A percentile compares a stretch with the other conserved stretches of the same genome.
Conservation (phyloP, 2,329 filamentous ascomycete genomes). For the Fusarium torulosum region DNA sequence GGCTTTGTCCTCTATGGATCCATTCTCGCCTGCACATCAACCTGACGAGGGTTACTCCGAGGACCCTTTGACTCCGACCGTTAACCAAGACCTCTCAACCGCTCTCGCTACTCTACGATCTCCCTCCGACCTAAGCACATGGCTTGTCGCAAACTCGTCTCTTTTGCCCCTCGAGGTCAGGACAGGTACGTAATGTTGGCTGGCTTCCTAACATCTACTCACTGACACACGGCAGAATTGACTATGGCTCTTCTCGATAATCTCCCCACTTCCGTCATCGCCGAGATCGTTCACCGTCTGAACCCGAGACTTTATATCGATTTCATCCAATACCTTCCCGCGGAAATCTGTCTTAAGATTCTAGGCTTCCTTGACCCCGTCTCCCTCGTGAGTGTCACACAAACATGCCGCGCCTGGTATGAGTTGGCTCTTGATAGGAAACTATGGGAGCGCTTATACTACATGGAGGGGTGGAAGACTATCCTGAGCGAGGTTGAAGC, state of each 20-base stretch:
- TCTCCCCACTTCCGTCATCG: constrained; percentile 83
- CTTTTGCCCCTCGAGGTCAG: constrained; percentile 63
- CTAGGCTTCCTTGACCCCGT: constrained; percentile 86
- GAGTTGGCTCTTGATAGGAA: constrained; percentile 83
- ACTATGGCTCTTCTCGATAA: constrained; percentile 82
- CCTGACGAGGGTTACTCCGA: constrained; percentile 92
- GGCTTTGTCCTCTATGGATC: constrained; percentile 55
- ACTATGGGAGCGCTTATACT: constrained; percentile 87
- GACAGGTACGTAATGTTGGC: constrained; percentile 57
- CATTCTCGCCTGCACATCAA: constrained; percentile 65
- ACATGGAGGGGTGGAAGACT: constrained; percentile 86
- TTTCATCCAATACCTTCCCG: constrained; percentile 85
- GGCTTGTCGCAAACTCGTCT: constrained; percentile 64
- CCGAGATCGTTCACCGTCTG: constrained; percentile 82
- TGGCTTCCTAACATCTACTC: background rate
- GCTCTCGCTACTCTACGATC: constrained; percentile 54
- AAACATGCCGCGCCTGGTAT: constrained; percentile 86
- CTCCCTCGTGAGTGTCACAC: constrained; percentile 83
- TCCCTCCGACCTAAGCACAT: constrained; percentile 61
- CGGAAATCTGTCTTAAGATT: constrained; percentile 91
- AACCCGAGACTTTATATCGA: constrained; percentile 92
- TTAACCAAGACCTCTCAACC: constrained; percentile 51
- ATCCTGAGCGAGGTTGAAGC: constrained; percentile 72
- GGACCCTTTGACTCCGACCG: constrained; percentile 68
- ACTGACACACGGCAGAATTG: constrained; percentile 69